Conservation (phyloP, 116 monocot species). For the Posidonia oceanica region DNA sequence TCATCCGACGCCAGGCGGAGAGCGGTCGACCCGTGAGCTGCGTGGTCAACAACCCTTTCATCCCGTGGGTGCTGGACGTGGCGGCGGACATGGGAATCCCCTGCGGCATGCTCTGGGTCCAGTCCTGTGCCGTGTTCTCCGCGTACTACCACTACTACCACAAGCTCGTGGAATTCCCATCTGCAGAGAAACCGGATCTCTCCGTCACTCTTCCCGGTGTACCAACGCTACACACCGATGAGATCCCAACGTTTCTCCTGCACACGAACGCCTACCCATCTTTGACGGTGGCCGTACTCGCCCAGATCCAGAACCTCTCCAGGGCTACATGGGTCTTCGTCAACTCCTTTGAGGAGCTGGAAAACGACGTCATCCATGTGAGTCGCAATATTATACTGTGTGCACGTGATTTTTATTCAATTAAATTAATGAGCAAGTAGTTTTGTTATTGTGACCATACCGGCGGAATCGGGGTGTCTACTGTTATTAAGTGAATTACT, state of each 20-base stretch:
- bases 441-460: too few relatives aligned
- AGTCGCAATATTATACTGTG: not conserved
- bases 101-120: conserved; percentile 43
- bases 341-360: conserved; percentile 60
- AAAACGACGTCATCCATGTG: conserved; percentile 19
- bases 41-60: conserved; percentile 56
- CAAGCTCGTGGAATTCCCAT: conserved; percentile 27
- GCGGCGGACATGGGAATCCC: conserved; percentile 29
- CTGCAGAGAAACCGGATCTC: conserved; percentile 9
- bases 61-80: conserved; percentile 52
- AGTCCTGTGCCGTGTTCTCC: conserved; percentile 57
- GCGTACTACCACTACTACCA: conserved; percentile 41
- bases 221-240: conserved; percentile 21
- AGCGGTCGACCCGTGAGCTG: conserved; percentile 33
- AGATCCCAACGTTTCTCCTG: conserved; percentile 43
- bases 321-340: conserved; percentile 34
- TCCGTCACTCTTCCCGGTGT: conserved; percentile 31
- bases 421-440: not conserved
- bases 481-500: too few relatives aligned
- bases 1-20: conserved; percentile 29
- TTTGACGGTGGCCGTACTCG: conserved; percentile 17
- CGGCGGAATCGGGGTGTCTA: too few relatives aligned
- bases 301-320: conserved; percentile 24
- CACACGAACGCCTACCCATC: conserved; percentile 13
- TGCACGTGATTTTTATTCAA: not conserved